Percentiles rank a stretch among this genome's conserved stretches.
phyloP scores from a whole-genome alignment of 2,329 filamentous ascomycete species.

The Lachnellula hyalina region DNA sequence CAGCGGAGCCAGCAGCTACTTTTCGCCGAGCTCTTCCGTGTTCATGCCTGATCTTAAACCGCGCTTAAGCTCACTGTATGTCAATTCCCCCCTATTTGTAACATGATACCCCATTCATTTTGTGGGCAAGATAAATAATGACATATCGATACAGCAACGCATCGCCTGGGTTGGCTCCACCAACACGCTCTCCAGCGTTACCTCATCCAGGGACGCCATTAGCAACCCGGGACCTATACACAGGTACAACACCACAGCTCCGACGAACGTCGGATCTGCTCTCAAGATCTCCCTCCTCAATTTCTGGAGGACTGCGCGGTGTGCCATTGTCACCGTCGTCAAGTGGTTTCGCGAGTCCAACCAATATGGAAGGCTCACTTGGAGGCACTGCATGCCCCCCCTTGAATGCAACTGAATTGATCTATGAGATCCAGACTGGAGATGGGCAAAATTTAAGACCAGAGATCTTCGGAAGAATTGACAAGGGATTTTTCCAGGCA shows the following conservation, averaged over 20 bases:
- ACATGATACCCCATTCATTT: slow-evolving; percentile 13
- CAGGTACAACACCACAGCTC: slow-evolving; percentile 26
- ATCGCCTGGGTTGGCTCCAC: slow-evolving; percentile 29
- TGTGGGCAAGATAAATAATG: slow-evolving; percentile 26
- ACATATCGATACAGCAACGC: slow-evolving; percentile 25
- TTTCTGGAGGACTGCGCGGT: slow-evolving; percentile 24
- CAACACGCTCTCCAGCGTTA: slow-evolving; percentile 28
- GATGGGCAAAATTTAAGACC: slow-evolving; percentile 50
- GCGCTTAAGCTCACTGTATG: slow-evolving; percentile 29
- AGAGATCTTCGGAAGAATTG: slow-evolving; percentile 61
- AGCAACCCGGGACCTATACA: slow-evolving; percentile 30
- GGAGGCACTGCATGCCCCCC: slow-evolving; percentile 29
- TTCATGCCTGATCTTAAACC: slow-evolving; percentile 33
- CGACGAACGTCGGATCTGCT: slow-evolving; percentile 28
- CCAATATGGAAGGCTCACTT: slow-evolving; percentile 29
- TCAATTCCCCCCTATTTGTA: slow-evolving; percentile 16
- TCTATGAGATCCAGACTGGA: slow-evolving; percentile 43
- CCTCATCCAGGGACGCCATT: slow-evolving; percentile 29
- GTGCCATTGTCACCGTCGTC: slow-evolving; percentile 31
- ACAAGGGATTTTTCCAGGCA: slow-evolving; percentile 63
- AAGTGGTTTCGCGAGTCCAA: slow-evolving; percentile 31
- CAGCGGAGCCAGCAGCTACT: slow-evolving; percentile 27
- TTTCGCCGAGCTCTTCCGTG: slow-evolving; percentile 24
- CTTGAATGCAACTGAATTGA: slow-evolving; percentile 34
- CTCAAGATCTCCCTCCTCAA: slow-evolving; percentile 28